Percentiles rank a stretch among this genome's conserved stretches.
Conservation (phyloP, 805 yeast genomes). For the Yamadazyma laniorum region DNA sequence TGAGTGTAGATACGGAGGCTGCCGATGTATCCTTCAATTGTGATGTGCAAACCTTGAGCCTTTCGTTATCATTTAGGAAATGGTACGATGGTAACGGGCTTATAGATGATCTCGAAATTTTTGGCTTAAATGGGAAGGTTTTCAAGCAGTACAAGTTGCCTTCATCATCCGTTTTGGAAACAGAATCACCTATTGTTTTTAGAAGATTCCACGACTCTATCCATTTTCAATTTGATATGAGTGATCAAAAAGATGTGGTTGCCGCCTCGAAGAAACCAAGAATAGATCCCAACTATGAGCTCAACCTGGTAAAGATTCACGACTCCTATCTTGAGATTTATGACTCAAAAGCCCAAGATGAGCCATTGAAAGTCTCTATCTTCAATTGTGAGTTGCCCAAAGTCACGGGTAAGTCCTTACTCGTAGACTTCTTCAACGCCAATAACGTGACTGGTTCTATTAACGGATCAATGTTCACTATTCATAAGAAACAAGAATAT, state of each 20-base stretch:
- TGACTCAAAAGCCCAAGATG: slow-evolving; percentile 18
- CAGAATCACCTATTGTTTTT: slow-evolving; percentile 12
- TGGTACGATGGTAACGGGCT: slow-evolving; percentile 58
- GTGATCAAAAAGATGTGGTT: slow-evolving; percentile 22
- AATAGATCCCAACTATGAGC: slow-evolving; percentile 33
- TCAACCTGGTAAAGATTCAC: slow-evolving; percentile 43
- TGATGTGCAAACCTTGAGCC: slow-evolving; percentile 40
- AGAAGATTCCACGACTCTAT: slow-evolving; percentile 27
- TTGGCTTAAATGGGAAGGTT: slow-evolving; percentile 45
- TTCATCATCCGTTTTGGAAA: neutral
- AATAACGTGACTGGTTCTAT: slow-evolving; percentile 70
- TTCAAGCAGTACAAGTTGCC: slow-evolving; percentile 11
- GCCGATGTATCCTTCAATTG: slow-evolving; percentile 27
- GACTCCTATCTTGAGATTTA: slow-evolving; percentile 49
- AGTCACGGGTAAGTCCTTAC: slow-evolving; percentile 54
- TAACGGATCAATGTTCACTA: slow-evolving; percentile 71
- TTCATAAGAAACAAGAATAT: slow-evolving; percentile 68
- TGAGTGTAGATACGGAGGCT: slow-evolving; percentile 13
- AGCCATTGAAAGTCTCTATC: slow-evolving; percentile 50
- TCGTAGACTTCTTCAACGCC: slow-evolving; percentile 69
- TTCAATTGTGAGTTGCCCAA: slow-evolving; percentile 67
- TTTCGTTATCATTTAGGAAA: slow-evolving; percentile 49
- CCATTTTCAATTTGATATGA: slow-evolving; percentile 32
- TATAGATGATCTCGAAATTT: slow-evolving; percentile 46
- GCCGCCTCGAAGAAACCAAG: slow-evolving; percentile 8